phyloP scores from a whole-genome alignment of 306 rosid species.

The Alnus glutinosa region DNA sequence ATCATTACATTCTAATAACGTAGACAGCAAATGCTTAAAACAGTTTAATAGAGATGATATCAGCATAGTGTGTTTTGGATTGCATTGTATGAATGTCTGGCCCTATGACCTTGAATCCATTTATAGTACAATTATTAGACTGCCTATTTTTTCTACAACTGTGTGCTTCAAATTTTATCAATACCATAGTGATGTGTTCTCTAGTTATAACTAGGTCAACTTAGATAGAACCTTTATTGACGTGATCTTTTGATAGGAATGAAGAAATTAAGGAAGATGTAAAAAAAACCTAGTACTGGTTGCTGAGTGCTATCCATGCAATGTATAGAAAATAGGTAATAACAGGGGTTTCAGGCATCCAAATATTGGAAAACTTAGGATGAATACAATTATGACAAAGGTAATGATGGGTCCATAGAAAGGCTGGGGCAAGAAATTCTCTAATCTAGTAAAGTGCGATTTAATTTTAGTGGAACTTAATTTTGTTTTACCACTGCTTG shows the following conservation, averaged over 20 bases:
- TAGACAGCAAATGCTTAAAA: neutral
- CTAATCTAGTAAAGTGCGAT: neutral
- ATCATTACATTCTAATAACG: neutral
- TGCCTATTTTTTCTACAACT: neutral
- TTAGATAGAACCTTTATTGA: neutral
- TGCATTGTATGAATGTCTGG: neutral
- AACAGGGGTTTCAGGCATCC: neutral
- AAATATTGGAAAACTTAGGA: neutral
- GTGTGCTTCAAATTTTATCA: neutral
- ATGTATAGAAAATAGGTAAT: neutral
- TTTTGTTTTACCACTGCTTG: conserved; percentile 7
- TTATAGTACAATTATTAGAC: neutral
- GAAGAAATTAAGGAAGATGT: neutral
- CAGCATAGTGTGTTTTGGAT: neutral
- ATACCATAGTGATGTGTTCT: neutral
- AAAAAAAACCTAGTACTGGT: neutral
- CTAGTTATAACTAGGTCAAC: neutral
- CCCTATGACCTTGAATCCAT: neutral
- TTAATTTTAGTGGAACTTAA: neutral
- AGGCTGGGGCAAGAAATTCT: neutral
- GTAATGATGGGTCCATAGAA: neutral
- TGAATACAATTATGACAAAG: neutral
- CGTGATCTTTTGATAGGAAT: neutral
- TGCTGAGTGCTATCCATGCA: neutral
- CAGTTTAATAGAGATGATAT: neutral